Base-by-base conservation (phyloP, 169 alveolate genomes). In the Plasmodium reichenowi region DNA sequence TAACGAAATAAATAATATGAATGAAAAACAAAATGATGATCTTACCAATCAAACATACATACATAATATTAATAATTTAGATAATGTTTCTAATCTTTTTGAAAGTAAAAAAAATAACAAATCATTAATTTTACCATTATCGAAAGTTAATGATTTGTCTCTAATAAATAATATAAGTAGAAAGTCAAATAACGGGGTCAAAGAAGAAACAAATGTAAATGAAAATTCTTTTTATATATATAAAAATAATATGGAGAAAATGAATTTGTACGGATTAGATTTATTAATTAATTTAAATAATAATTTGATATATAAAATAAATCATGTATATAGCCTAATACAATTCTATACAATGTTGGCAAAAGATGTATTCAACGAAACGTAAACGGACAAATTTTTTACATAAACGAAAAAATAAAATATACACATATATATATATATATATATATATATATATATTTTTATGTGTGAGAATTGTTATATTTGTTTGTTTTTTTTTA, bases 311-410 rank as follows among this genome's bases (percentile, higher is more conserved):
- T 52, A 78, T 43, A 78, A 78, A 38, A 64, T 78, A 10, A 78
- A 66, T 66, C 89, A 78, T 58, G 43, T 78, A 26, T 78, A 78
- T n/a, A 78, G 89, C 3, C 71, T 78, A 7, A 66, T 78, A 24
- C 89, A 59, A 24, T 78, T 78, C 38, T 78, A 78, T 22, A 52
- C 89, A 6, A 78, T 78, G 70, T 20, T 78, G 24, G 72, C 89
- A 8, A 48, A 66, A 47, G 89, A 78, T 45, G 70, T 78, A 3
- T 78, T 78, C 24, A 64, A 78, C 59, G 89, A 78, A 24, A 54
- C 50, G 13, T 50, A 15, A 47, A 70, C 78, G 1, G 9, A 5
- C 47, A 38, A 38, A 6, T 5, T 38, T 32, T 32, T 26, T 26
- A 26, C 38, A 26, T 26, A 26, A 26, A 26, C 2, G 5, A 26